These are phyloP conservation scores for Bipolaris zeicola DNA, from an alignment of 2,329 filamentous ascomycete genomes.

Conservation along the genomic window DNA sequence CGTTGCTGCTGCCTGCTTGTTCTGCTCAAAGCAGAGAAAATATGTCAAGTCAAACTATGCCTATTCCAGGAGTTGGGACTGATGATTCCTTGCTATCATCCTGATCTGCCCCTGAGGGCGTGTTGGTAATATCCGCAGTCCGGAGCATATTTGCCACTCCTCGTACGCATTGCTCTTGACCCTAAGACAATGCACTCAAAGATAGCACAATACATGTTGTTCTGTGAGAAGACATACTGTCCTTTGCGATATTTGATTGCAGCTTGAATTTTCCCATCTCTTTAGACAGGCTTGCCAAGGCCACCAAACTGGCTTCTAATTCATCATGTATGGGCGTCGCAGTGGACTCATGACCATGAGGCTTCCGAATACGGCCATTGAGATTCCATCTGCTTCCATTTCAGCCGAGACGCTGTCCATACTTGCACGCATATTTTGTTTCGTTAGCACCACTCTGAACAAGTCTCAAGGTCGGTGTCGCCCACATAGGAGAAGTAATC, in stretches of 20 bases:
- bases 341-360: neutral
- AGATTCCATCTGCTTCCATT: neutral
- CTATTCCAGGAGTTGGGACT: neutral
- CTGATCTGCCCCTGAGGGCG: neutral
- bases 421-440: neutral
- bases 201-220: neutral
- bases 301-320: neutral
- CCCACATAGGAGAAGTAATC: neutral
- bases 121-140: neutral
- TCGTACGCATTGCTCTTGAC: neutral
- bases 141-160: conserved; percentile 1
- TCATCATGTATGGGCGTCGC: neutral
- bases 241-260: neutral
- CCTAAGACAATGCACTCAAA: neutral
- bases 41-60: neutral
- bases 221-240: neutral
- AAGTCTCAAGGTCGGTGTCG: neutral
- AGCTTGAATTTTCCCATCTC: too few species aligned
- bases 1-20: neutral
- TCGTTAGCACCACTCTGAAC: neutral
- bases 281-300: neutral
- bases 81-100: neutral
- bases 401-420: neutral
- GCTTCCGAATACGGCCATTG: neutral
- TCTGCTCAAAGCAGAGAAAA: neutral